These are phyloP conservation scores for Retiboletus flavoniger DNA, from an alignment of 1,284 basidiomycete genomes.

Conservation along the genomic window DNA sequence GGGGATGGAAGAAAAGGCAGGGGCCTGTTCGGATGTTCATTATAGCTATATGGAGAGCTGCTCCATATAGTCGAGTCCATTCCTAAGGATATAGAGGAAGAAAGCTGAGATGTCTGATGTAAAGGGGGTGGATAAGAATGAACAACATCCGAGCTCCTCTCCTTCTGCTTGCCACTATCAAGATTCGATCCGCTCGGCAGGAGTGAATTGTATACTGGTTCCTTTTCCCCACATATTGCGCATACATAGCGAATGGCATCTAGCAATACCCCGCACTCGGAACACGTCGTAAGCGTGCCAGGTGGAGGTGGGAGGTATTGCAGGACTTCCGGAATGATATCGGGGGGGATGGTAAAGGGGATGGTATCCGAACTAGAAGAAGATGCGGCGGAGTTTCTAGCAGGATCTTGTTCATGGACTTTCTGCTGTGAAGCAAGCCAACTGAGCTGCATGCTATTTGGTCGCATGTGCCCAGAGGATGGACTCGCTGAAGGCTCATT, in stretches of 20 bases:
- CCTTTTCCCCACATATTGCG: constrained; percentile 78
- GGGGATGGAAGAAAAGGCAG: constrained; percentile 40
- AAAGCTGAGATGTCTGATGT: constrained; percentile 28
- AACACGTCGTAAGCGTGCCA: constrained; percentile 77
- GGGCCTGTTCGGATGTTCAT: constrained; percentile 39
- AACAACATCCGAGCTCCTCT: constrained; percentile 21
- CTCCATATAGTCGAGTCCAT: constrained; percentile 22
- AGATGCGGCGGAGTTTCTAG: constrained; percentile 16
- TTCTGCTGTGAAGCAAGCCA: constrained; percentile 57
- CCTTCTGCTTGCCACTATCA: constrained; percentile 37
- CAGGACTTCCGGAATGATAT: constrained; percentile 53
- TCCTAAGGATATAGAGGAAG: constrained; percentile 42
- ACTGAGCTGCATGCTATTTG: constrained; percentile 60
- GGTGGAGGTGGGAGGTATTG: constrained; percentile 56
- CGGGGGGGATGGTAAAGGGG: constrained; percentile 36
- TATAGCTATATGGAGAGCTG: constrained; percentile 13
- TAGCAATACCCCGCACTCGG: constrained; percentile 70
- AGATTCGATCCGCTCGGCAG: constrained; percentile 9
- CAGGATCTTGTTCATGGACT: constrained; percentile 18
- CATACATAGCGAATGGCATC: constrained; percentile 86
- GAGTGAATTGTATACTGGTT: constrained; percentile 34
- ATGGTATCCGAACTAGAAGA: constrained; percentile 34
- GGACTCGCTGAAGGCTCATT: constrained; percentile 25
- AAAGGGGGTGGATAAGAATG: constrained; percentile 28
- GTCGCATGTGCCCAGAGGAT: constrained; percentile 39